Evolutionary conservation across 2,329 filamentous ascomycete species (phyloP).

Genomic region (Harringtonia aguacate): DNA sequence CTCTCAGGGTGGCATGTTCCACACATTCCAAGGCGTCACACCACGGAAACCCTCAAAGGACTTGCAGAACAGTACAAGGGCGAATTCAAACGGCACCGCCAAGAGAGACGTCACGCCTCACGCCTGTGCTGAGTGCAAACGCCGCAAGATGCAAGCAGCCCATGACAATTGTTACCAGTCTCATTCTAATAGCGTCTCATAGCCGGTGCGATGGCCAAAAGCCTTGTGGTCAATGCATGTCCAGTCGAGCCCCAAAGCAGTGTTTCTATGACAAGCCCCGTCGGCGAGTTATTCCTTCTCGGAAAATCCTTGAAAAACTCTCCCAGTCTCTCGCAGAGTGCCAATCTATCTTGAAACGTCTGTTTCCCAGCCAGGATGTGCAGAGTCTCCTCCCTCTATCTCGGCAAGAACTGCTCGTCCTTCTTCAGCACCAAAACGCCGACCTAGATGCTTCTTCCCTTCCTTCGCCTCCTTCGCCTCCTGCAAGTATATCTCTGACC

Average conservation of each 20-base stretch:
- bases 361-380: conserved; percentile 48
- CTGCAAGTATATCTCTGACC: too few relatives aligned
- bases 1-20: conserved; percentile 40
- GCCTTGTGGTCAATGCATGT: conserved; percentile 73
- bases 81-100: conserved; percentile 19
- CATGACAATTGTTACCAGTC: too few relatives aligned
- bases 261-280: conserved; percentile 76
- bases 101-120: conserved; percentile 47
- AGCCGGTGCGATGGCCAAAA: conserved; percentile 69
- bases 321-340: conserved; percentile 58
- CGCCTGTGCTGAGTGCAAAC: conserved; percentile 67
- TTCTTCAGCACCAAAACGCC: conserved; percentile 37
- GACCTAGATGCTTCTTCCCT: conserved; percentile 29
- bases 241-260: conserved; percentile 67
- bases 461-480: conserved; percentile 41
- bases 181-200: not conserved
- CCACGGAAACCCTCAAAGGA: conserved; percentile 36
- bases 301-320: conserved; percentile 58
- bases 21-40: conserved; percentile 43
- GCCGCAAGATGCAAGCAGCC: conserved; percentile 56
- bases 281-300: conserved; percentile 64
- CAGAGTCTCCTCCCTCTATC: conserved; percentile 42
- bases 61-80: conserved; percentile 27
- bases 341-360: conserved; percentile 46
- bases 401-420: conserved; percentile 46